phyloP scores from a whole-genome alignment of 2,329 filamentous ascomycete species.

The Neonectria magnoliae region DNA sequence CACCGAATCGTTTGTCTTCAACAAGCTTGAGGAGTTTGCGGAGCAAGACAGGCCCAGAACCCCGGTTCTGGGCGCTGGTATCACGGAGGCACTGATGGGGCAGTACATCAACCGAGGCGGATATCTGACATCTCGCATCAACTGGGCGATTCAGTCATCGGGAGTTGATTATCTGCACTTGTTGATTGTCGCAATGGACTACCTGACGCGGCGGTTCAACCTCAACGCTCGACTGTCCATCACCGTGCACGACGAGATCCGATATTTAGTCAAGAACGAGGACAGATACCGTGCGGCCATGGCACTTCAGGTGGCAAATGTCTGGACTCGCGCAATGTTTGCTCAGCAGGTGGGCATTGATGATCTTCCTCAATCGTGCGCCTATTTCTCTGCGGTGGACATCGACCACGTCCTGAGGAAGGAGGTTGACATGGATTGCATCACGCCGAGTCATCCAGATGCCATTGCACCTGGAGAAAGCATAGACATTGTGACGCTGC shows the following conservation, averaged over 20 bases:
- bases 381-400: slow-evolving; percentile 95
- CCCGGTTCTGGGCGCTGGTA: slow-evolving; percentile 91
- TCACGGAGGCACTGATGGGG: slow-evolving; percentile 93
- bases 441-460: slow-evolving; percentile 85
- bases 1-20: slow-evolving; percentile 98
- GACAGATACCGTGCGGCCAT: slow-evolving; percentile 92
- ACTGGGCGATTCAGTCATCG: slow-evolving; percentile 98
- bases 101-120: slow-evolving; percentile 88
- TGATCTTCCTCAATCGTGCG: slow-evolving; percentile 92
- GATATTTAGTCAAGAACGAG: slow-evolving; percentile 85
- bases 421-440: slow-evolving; percentile 97
- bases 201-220: slow-evolving; percentile 85
- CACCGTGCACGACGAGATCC: slow-evolving; percentile 97
- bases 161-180: slow-evolving; percentile 98
- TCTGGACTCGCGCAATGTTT: slow-evolving; percentile 99
- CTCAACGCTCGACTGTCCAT: slow-evolving; percentile 87
- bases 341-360: slow-evolving; percentile 95
- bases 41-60: slow-evolving; percentile 92
- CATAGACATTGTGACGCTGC: slow-evolving; percentile 81
- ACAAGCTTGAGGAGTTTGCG: slow-evolving; percentile 96
- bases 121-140: slow-evolving; percentile 96
- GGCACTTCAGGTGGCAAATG: slow-evolving; percentile 91
- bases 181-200: slow-evolving; percentile 94
- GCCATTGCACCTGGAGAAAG: slow-evolving; percentile 87
- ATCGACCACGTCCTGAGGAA: slow-evolving; percentile 96